A percentile compares a stretch with the other conserved stretches of the same genome.
phyloP scores from a whole-genome alignment of 768 basidiomycete genomes.

The Suillus brevipes region DNA sequence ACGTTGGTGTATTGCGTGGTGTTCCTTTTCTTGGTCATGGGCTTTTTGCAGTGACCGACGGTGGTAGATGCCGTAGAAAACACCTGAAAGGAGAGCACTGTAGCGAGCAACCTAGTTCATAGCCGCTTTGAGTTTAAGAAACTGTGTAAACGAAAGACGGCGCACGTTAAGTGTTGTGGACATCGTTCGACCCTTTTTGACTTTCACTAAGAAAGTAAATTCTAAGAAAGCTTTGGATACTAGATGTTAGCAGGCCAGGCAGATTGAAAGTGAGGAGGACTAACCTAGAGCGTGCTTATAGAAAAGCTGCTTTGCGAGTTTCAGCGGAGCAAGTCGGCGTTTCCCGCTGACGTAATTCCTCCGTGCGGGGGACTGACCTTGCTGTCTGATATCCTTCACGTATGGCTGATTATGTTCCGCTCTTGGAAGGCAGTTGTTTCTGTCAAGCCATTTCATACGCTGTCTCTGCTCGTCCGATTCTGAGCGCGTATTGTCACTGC shows the following conservation, averaged over 20 bases:
- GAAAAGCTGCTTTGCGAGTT: slow-evolving; percentile 15
- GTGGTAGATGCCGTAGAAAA: slow-evolving; percentile 91
- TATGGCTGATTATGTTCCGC: slow-evolving; percentile 1
- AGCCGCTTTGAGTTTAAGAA: slow-evolving; percentile 4
- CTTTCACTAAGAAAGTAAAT: slow-evolving; percentile 9
- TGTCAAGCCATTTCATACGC: slow-evolving; percentile 54
- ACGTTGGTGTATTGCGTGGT: slow-evolving; percentile 70
- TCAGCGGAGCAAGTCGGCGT: slow-evolving; percentile 30
- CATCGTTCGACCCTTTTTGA: slow-evolving; percentile 41
- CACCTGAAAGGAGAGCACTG: slow-evolving; percentile 83
- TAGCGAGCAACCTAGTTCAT: slow-evolving; percentile 83
- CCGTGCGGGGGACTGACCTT: background rate
- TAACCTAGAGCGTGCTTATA: slow-evolving; percentile 13
- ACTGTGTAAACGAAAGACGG: slow-evolving; percentile 16
- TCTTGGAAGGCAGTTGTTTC: slow-evolving; percentile 55
- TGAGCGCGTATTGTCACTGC: slow-evolving; percentile 71
- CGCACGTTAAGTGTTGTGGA: slow-evolving; percentile 78
- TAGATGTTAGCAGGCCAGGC: slow-evolving; percentile 4
- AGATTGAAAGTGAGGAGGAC: background rate
- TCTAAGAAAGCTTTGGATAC: slow-evolving; percentile 1
- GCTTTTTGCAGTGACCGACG: slow-evolving; percentile 84
- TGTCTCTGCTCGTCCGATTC: slow-evolving; percentile 47
- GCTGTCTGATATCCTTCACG: background rate
- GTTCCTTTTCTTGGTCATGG: slow-evolving; percentile 74
- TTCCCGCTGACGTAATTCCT: slow-evolving; percentile 31